A percentile compares a stretch with the other conserved stretches of the same genome.
These are phyloP conservation scores for Casuarina equisetifolia DNA, from an alignment of 306 rosid species.

Conservation along the genomic window DNA sequence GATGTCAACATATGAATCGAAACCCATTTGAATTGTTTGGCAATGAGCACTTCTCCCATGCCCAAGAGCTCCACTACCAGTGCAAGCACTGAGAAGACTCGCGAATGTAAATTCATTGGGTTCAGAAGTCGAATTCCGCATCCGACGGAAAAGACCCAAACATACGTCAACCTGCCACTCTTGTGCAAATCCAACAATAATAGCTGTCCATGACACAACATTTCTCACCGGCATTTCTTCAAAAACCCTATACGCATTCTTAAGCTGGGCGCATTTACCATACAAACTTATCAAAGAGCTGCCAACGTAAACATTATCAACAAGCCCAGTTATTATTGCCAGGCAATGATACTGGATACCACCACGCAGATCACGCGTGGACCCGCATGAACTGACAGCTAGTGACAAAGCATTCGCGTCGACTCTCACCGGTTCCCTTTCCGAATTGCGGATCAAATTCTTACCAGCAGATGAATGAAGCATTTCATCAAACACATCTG, in stretches of 20 bases:
- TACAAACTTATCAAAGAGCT: constrained; percentile 73
- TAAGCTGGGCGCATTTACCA: constrained; percentile 48
- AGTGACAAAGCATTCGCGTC: constrained; percentile 56
- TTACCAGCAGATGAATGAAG: constrained; percentile 30
- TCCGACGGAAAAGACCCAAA: constrained; percentile 56
- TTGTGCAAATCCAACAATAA: constrained; percentile 71
- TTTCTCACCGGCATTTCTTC: constrained; percentile 79
- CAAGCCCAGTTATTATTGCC: constrained; percentile 59
- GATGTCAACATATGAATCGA: constrained; percentile 47
- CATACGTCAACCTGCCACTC: constrained; percentile 63
- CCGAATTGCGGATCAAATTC: constrained; percentile 4
- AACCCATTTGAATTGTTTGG: constrained; percentile 62
- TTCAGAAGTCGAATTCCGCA: constrained; percentile 41
- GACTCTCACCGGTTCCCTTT: constrained; percentile 33
- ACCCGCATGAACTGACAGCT: constrained; percentile 55
- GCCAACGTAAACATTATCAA: constrained; percentile 67
- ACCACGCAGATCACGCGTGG: constrained; percentile 43
- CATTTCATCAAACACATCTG: constrained; percentile 17
- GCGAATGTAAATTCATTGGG: constrained; percentile 75
- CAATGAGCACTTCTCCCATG: constrained; percentile 69
- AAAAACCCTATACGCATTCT: constrained; percentile 49
- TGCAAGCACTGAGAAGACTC: constrained; percentile 70
- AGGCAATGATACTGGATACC: constrained; percentile 75
- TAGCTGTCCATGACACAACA: constrained; percentile 78
- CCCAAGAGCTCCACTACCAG: constrained; percentile 82